Evolutionary conservation across 805 yeast genomes (phyloP).

Genomic region (Tetrapisispora namnaoensis): DNA sequence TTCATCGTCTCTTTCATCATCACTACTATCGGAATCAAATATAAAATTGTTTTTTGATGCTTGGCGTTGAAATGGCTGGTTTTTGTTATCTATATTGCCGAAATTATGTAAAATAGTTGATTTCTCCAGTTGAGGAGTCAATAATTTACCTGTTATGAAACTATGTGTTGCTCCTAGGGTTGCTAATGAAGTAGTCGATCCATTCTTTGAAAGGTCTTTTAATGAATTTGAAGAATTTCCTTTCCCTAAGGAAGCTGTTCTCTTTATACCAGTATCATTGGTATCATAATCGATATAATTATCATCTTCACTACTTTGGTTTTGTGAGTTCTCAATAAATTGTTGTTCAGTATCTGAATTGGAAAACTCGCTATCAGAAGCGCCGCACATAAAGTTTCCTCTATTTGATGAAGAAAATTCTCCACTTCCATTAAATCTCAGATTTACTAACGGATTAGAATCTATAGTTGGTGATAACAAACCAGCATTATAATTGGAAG

Average conservation of each 20-base stretch:
- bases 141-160: conserved; percentile 25
- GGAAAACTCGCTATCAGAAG: conserved; percentile 18
- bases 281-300: conserved; percentile 5
- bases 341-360: conserved; percentile 23
- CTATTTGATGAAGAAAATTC: neutral
- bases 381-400: conserved; percentile 9
- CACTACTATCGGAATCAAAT: conserved; percentile 26
- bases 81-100: neutral
- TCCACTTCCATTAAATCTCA: neutral
- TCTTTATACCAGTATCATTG: conserved; percentile 12
- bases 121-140: conserved; percentile 5
- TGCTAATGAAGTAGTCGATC: conserved; percentile 6
- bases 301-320: conserved; percentile 15
- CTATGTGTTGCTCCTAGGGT: conserved; percentile 16
- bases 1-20: conserved; percentile 5
- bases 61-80: conserved; percentile 7
- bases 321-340: conserved; percentile 18
- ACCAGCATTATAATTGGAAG: neutral
- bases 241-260: conserved; percentile 25
- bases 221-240: conserved; percentile 17
- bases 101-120: conserved; percentile 3
- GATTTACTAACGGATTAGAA: neutral
- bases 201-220: conserved; percentile 13
- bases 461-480: neutral
- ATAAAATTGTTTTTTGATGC: conserved; percentile 20